Percentiles rank a stretch among this genome's conserved stretches.
phyloP scores from a whole-genome alignment of 2,329 filamentous ascomycete species.

The Aspergillus brasiliensis region DNA sequence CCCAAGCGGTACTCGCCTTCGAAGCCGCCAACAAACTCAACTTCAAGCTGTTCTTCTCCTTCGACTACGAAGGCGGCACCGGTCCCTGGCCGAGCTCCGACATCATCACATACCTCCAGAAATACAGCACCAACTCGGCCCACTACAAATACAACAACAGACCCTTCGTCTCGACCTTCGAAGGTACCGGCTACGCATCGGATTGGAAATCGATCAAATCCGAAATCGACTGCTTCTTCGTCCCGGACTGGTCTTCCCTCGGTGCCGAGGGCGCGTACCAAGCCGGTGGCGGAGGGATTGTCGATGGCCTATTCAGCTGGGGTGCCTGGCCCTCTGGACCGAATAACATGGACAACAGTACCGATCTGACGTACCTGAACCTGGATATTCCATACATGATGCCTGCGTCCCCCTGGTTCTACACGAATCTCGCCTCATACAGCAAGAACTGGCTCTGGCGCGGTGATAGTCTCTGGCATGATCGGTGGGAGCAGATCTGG shows the following conservation, averaged over 20 bases:
- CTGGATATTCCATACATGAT: conserved; percentile 50
- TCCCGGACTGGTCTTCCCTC: conserved; percentile 50
- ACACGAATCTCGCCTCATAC: conserved; percentile 51
- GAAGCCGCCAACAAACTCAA: conserved; percentile 22
- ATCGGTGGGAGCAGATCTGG: conserved; percentile 47
- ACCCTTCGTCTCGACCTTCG: conserved; percentile 45
- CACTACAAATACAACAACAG: conserved; percentile 30
- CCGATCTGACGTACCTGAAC: conserved; percentile 43
- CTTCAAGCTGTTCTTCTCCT: conserved; percentile 38
- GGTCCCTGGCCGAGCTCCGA: conserved; percentile 28
- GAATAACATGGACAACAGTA: conserved; percentile 47
- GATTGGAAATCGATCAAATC: conserved; percentile 50
- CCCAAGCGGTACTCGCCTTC: conserved; percentile 23
- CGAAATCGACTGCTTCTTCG: conserved; percentile 44
- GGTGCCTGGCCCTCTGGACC: conserved; percentile 46
- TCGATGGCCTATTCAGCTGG: conserved; percentile 40
- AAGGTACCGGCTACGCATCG: conserved; percentile 43
- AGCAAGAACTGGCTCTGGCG: conserved; percentile 57
- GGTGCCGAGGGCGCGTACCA: conserved; percentile 32
- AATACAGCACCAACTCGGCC: conserved; percentile 20
- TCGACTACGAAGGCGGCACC: conserved; percentile 36
- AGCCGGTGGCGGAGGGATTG: conserved; percentile 29
- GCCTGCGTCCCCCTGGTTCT: conserved; percentile 56
- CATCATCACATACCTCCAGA: conserved; percentile 25
- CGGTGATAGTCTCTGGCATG: conserved; percentile 48